Base-by-base conservation (phyloP, 176 grass and related monocot genomes). In the Dactylis glomerata region DNA sequence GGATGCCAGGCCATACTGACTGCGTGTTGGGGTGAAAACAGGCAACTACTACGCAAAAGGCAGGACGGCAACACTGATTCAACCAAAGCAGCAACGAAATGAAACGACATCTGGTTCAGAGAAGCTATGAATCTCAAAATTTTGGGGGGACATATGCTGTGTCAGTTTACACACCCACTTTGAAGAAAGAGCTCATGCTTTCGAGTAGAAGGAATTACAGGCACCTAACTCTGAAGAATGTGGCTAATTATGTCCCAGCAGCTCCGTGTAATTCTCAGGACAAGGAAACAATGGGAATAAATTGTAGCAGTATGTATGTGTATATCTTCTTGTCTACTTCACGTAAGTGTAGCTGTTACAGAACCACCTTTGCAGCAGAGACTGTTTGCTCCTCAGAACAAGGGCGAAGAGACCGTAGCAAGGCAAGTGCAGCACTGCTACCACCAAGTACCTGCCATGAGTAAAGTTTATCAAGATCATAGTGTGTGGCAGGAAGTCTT, bases 381-480 rank as follows among this genome's bases (percentile, higher is more conserved):
- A 75, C 38, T 85, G 85, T 73, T 95, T 98, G 37, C 93, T 77
- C 78, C 82, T 95, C 62, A 93, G 73, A 24, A 95, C 76, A 26
- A 98, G 82, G 62, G 58, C 33, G 38, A 95, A 93, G 2, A 93
- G 54, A 22, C 87, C 96, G 30, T 93, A 95, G 32, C 96, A 98
- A n/a, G 96, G 96, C 22, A 95, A 76, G 61, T 98, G 96, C 74
- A 98, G 85, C 87, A 90, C 14, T 51, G 89, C 96, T 64, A 95
- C 93, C 63, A 85, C 76, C 45, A 95, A 68, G 50, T 98, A 98
- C 89, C 95, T 97, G 83, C 16, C 51, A 82, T 19, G 66, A 75
- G 73, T 30, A 37, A 3, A 32, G 33, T 28, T 34, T 45, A 67
- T 55, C 55, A 30, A n/a, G 68, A 82, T 40, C 24, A 3, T 59